Evolutionary conservation across 257 asterid genomes (phyloP).

Genomic region (Petunia secreta): DNA sequence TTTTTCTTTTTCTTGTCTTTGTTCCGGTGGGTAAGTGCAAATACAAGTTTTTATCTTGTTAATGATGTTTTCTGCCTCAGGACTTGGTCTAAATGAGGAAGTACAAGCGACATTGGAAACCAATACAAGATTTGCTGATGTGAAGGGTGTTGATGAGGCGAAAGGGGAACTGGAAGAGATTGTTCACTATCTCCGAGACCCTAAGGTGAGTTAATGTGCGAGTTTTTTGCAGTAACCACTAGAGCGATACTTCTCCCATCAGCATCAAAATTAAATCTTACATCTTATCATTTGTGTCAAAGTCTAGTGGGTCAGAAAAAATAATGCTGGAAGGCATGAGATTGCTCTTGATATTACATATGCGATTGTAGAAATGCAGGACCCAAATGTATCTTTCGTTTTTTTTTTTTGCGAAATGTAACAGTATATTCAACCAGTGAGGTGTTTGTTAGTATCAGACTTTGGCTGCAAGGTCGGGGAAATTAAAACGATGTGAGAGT

Average conservation of each 20-base stretch:
- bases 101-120: conserved; percentile 87
- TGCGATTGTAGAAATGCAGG: conserved; percentile 1
- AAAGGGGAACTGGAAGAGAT: conserved; percentile 93
- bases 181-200: conserved; percentile 97
- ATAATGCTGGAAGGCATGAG: conserved; percentile 9
- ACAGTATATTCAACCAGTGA: neutral
- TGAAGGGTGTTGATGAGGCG: conserved; percentile 98
- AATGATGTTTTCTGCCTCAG: conserved; percentile 41
- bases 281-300: neutral
- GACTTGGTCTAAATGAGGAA: conserved; percentile 89
- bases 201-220: conserved; percentile 60
- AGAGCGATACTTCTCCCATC: neutral
- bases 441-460: neutral
- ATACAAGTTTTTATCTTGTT: conserved; percentile 14
- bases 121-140: conserved; percentile 81
- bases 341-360: conserved; percentile 3
- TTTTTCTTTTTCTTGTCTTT: neutral
- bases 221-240: neutral
- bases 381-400: neutral
- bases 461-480: neutral
- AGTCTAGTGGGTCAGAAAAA: neutral
- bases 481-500: neutral
- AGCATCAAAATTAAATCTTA: neutral
- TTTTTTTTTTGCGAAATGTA: too few relatives aligned
- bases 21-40: conserved; percentile 21